These are phyloP conservation scores for Coemansia sp. DNA, from an alignment of 192 early-diverging fungal species.

Conservation along the genomic window DNA sequence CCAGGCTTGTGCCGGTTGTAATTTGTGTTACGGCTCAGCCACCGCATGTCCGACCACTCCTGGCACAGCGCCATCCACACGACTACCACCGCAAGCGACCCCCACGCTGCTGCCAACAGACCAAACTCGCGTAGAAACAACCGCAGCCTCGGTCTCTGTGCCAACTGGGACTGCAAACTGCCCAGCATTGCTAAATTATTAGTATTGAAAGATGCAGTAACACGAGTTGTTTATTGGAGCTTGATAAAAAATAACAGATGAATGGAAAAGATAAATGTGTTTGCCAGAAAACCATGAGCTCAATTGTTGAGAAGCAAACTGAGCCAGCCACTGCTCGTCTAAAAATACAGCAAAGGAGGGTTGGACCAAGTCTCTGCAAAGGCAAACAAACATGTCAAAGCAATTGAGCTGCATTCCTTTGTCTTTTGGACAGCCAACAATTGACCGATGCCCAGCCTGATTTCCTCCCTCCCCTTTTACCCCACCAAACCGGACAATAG, in stretches of 20 bases:
- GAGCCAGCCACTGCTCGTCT: too few species aligned
- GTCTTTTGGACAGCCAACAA: too few species aligned
- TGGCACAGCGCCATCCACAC: conserved; percentile 48
- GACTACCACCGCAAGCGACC: conserved; percentile 14
- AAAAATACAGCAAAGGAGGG: too few species aligned
- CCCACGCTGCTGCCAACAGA: conserved; percentile 13
- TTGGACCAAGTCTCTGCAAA: too few species aligned
- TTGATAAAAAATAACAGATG: background rate
- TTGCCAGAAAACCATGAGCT: too few species aligned
- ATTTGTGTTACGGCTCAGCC: conserved; percentile 1
- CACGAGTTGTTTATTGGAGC: background rate
- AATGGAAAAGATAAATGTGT: background rate
- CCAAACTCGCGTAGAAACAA: conserved; percentile 18
- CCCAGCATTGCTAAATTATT: background rate
- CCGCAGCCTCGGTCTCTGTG: conserved; percentile 24
- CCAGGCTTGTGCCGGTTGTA: background rate
- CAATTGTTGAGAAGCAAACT: too few species aligned
- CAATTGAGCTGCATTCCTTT: too few species aligned
- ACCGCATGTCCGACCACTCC: conserved; percentile 52
- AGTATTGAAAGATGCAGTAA: too few species aligned
- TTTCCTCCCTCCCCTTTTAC: too few species aligned
- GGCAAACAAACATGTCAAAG: too few species aligned
- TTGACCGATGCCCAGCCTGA: too few species aligned
- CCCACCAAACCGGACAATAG: too few species aligned
- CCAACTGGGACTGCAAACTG: conserved; percentile 33